Evolutionary conservation across 495 filamentous ascomycete species (phyloP).

Genomic region (Amniculicola lignicola): DNA sequence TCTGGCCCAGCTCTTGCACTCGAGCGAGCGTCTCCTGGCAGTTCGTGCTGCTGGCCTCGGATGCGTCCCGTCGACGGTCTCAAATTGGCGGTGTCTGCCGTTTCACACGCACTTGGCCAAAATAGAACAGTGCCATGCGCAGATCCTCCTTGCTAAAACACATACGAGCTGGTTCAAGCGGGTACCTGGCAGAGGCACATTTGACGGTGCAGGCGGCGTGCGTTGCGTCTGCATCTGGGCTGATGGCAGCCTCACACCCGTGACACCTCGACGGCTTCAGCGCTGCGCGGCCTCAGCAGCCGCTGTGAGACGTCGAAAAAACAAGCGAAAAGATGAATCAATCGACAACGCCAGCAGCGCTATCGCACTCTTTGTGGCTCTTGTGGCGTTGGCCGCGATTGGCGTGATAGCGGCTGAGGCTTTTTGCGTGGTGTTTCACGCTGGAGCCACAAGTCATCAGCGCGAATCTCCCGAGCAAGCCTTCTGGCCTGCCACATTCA

Average conservation of each 20-base stretch:
- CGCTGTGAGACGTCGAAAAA: neutral
- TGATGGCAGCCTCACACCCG: no score
- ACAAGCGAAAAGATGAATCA: neutral
- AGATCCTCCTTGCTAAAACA: constrained; percentile 25
- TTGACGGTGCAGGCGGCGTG: no score
- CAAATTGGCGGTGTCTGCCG: no score
- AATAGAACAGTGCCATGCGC: constrained; percentile 23
- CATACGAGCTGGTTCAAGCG: constrained; percentile 13
- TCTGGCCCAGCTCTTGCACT: neutral
- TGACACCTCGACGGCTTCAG: no score
- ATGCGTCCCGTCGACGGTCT: neutral
- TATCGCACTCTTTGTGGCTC: neutral
- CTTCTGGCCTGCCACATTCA: constrained; percentile 9
- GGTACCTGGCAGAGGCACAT: constrained; percentile 28
- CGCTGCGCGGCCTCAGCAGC: neutral
- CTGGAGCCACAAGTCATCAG: constrained; percentile 11
- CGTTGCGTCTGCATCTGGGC: no score
- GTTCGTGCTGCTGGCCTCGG: neutral
- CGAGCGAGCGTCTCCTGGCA: neutral
- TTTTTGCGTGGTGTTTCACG: constrained; percentile 1
- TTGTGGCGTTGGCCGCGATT: constrained; percentile 4
- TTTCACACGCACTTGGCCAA: constrained; percentile 20
- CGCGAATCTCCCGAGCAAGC: constrained; percentile 5
- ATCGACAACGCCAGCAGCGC: neutral
- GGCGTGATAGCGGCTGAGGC: constrained; percentile 9